Base-by-base conservation (phyloP, 352 stramenopile genomes). In the Globisporangium uncinulatum region DNA sequence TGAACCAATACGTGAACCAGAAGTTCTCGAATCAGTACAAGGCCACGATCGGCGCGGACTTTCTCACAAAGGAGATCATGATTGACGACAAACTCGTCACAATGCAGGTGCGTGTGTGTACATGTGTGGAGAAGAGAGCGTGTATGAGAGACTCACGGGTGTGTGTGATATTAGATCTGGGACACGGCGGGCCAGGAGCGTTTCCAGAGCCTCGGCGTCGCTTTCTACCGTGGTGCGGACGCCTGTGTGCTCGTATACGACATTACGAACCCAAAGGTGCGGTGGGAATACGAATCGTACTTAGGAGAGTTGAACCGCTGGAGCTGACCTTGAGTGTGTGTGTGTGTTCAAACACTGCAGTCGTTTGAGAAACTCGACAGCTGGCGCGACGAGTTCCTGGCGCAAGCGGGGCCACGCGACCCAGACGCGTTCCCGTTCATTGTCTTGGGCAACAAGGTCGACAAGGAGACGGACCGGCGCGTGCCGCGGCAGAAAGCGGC, bases 1-100 rank as follows among this genome's bases (percentile, higher is more conserved):
- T 99, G 97, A 98, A 99, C 77, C 95, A 98, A 70, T 99, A 98
- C 76, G 94, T 99, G 59, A 98, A 98, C 58, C 91, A 99, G 63
- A 98, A 97, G 72, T 99, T 99, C 74, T 97, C 89, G 36, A 97
- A 94, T 59, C 96, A 98, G 79, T 99, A 99, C 83, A 99, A 99
- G 69, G 96, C 97, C 20, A 99, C 97, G 6, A 99, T 99, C 71
- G 97, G 97, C 50, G 97, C 97, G 29, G 97, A 99, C 71, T 99
- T 99, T 69, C 79, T 99, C 47, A 97, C 94, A 14, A 98, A 99
- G 69, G 95, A 99, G 69, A 93, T 92, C 52, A 92, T 97, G 70
- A 83, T 98, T 56, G 88, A 98, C 68, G 89, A 98, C 63, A 97
- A 98, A 62, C 70, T 98, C 31, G 94, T 98, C 41, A 99, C 90